Conservation (phyloP, 2,329 filamentous ascomycete genomes). For the Aspergillus fijiensis region DNA sequence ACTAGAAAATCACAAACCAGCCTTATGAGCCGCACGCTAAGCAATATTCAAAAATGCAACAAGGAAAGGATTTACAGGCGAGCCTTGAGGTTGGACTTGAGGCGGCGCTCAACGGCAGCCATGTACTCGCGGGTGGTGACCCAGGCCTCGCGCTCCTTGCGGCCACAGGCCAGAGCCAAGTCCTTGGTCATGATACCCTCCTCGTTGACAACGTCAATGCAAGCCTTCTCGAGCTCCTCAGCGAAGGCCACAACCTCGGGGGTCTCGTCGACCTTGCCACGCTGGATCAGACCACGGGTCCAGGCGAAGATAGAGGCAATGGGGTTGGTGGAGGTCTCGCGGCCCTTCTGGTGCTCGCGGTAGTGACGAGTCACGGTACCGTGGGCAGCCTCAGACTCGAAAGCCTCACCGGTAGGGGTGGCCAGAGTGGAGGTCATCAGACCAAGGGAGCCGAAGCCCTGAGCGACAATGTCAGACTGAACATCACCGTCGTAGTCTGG, state of each 20-base stretch:
- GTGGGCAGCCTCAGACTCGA: conserved; percentile 96
- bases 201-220: conserved; percentile 87
- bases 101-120: conserved; percentile 82
- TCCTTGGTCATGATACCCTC: conserved; percentile 99
- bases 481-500: conserved; percentile 98
- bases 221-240: conserved; percentile 87
- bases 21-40: conserved; percentile 14
- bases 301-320: conserved; percentile 99
- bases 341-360: conserved; percentile 97
- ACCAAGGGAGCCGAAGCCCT: conserved; percentile 96
- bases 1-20: conserved; percentile 4
- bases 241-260: conserved; percentile 89
- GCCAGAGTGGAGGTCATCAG: conserved; percentile 98
- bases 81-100: conserved; percentile 68
- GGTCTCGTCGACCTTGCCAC: conserved; percentile 89
- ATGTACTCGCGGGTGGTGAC: conserved; percentile 92
- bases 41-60: conserved; percentile 18
- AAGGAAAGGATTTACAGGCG: conserved; percentile 30
- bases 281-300: conserved; percentile 91
- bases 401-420: conserved; percentile 94
- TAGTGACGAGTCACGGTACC: conserved; percentile 98
- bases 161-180: conserved; percentile 88
- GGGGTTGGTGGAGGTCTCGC: conserved; percentile 96
- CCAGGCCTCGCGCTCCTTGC: conserved; percentile 78
- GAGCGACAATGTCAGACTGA: conserved; percentile 96